Base-by-base conservation (phyloP, 139 green algal genomes). In the Closterium sp. region DNA sequence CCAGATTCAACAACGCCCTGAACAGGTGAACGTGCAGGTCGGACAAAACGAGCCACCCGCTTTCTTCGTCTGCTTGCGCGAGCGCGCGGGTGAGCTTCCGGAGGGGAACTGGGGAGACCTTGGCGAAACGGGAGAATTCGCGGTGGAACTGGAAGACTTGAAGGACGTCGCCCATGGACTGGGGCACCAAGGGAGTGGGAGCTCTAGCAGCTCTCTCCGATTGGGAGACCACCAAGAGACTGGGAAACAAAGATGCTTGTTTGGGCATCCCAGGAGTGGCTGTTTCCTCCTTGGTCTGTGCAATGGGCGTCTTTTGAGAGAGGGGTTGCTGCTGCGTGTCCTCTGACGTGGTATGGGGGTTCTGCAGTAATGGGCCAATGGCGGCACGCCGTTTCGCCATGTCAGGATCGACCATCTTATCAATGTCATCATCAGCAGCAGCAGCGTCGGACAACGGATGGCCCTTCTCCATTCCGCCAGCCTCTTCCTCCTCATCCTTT, bases 1-100 rank as follows among this genome's bases (percentile, higher is more conserved):
- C 91, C 28, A 55, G 55, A 23, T 90, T n/a, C 30, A 93, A 9
- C 23, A 93, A 12, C 33, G 55, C 87, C 87, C 34, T 92, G 23
- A 93, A 33, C 35, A 93, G 36, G 35, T 12, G 19, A 34, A 55
- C 33, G 33, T 93, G 93, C 64, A 93, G 91, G 19, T 93, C n/a
- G 55, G 55, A 76, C 55, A 76, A 76, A 76, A 76, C 55, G 16
- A 76, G 55, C 55, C 55, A 76, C 55, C 55, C 55, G 16, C 16
- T 2, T 3, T 76, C 55, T 76, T 76, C 55, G 55, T 76, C 55
- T 19, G 55, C 55, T 76, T 76, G 55, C 25, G 55, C 55, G 25
- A 76, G 55, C 0, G 55, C 55, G 55, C 55, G 55, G 0, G 55
- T 19, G 55, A 76, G 55, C 55, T 76, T 76, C 4, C 55, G 55